A percentile compares a stretch with the other conserved stretches of the same genome.
These are phyloP conservation scores for Euclidium syriacum DNA, from an alignment of 345 rosid species.

Conservation along the genomic window DNA sequence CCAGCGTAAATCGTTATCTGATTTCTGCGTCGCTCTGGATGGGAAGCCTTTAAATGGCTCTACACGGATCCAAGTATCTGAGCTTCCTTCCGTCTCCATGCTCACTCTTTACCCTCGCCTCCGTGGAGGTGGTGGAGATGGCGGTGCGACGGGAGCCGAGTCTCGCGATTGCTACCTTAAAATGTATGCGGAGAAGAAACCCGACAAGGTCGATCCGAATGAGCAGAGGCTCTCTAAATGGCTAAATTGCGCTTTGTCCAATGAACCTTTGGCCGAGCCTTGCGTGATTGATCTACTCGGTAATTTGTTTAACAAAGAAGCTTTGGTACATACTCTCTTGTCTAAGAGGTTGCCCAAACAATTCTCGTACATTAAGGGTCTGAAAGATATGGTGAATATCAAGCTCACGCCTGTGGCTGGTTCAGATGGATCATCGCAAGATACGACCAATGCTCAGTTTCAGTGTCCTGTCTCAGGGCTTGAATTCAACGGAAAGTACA, in stretches of 20 bases:
- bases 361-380: slow-evolving; percentile 63
- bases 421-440: slow-evolving; percentile 29
- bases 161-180: slow-evolving; percentile 96
- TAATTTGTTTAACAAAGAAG: slow-evolving; percentile 77
- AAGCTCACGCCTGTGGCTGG: slow-evolving; percentile 54
- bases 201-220: slow-evolving; percentile 85
- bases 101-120: slow-evolving; percentile 50
- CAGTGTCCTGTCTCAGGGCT: slow-evolving; percentile 80
- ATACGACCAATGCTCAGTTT: slow-evolving; percentile 40
- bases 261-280: slow-evolving; percentile 70
- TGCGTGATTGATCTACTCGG: slow-evolving; percentile 86
- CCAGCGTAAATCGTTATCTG: slow-evolving; percentile 21
- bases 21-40: slow-evolving; percentile 49
- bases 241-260: slow-evolving; percentile 75
- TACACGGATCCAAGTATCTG: slow-evolving; percentile 35
- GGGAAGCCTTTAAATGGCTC: slow-evolving; percentile 54
- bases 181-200: slow-evolving; percentile 93
- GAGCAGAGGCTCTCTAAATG: slow-evolving; percentile 91
- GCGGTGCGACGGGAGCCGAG: slow-evolving; percentile 97
- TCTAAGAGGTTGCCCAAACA: slow-evolving; percentile 69
- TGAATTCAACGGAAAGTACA: slow-evolving; percentile 85
- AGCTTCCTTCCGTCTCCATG: slow-evolving; percentile 51
- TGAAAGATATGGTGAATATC: slow-evolving; percentile 73
- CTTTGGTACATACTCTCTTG: slow-evolving; percentile 65
- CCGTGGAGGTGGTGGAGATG: slow-evolving; percentile 94